Base-by-base conservation (phyloP, 768 basidiomycete species). In the Dentipellis fragilis region DNA sequence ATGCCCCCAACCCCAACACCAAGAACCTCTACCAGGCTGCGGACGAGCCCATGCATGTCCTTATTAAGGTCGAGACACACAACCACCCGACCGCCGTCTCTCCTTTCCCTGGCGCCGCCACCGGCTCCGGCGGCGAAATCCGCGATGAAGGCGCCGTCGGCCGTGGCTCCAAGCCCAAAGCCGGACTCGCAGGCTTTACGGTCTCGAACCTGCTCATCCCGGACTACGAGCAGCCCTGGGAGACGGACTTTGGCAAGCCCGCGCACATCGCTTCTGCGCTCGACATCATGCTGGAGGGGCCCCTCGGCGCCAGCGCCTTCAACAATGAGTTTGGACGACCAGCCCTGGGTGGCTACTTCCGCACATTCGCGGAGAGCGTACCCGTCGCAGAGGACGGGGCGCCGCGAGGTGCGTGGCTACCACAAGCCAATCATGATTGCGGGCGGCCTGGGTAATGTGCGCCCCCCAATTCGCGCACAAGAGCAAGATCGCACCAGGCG, bases 341-440 rank as follows among this genome's bases (percentile, higher is more conserved):
- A 0, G 93, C 87, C 4, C 77, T 99, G 16, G 71, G 86, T 3
- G 96, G 96, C 2, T 98, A 95, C 71, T 97, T 94, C 77, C 85
- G 96, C 49, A 95, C 96, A 0, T 97, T 96, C 71, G 78, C 85
- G 10, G 90, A 96, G 69, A 77, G 80, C 47, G 76, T 93, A 1
- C 78, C 84, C 19, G 67, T 80, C 34, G 71, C 74, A 9, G 67
- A 69, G 37, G 80, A 80, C 39, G 77, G 75, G 4, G 48, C 58
- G 66, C 52, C 71, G 69, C 23, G 88, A 92, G 67, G 72, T 93
- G n/a, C 74, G 94, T 54, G 96, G 96, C 0, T 99, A 97, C 69
- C 96, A 98, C 73, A 99, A 99, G 69, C 96, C 96, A 12, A 96
- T 99, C 74, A 99, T 99, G 96, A 88, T 99, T 61, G 95, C 96